Conservation (phyloP, 108 stramenopile species). For the Skeletonema tropicum region DNA sequence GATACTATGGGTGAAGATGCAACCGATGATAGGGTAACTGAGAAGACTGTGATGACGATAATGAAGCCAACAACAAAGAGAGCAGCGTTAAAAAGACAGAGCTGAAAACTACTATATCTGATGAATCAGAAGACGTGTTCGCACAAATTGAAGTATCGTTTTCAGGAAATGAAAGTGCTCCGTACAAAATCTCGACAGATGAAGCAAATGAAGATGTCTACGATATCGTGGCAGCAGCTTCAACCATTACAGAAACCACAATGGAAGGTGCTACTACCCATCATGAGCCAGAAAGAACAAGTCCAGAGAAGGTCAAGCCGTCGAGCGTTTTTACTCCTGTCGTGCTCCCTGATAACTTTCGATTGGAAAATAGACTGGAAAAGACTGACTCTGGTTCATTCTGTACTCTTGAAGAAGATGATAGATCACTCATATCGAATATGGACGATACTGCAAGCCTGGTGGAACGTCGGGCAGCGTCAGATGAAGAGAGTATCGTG, state of each 20-base stretch:
- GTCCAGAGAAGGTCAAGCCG: neutral
- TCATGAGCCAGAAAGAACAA: neutral
- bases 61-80: neutral
- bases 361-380: neutral
- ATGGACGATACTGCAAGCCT: neutral
- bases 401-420: neutral
- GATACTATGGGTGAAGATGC: neutral
- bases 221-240: neutral
- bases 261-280: neutral
- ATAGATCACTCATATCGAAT: neutral
- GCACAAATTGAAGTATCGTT: neutral
- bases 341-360: neutral
- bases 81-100: neutral
- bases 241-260: neutral
- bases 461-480: neutral
- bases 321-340: neutral
- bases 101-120: neutral
- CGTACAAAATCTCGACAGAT: neutral
- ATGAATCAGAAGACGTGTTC: neutral
- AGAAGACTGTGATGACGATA: neutral
- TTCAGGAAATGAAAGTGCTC: neutral
- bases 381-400: neutral
- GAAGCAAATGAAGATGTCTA: neutral
- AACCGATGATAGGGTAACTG: too few relatives aligned
- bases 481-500: neutral